Base-by-base conservation (phyloP, 1,284 basidiomycete genomes). In the Tilletia horrida region DNA sequence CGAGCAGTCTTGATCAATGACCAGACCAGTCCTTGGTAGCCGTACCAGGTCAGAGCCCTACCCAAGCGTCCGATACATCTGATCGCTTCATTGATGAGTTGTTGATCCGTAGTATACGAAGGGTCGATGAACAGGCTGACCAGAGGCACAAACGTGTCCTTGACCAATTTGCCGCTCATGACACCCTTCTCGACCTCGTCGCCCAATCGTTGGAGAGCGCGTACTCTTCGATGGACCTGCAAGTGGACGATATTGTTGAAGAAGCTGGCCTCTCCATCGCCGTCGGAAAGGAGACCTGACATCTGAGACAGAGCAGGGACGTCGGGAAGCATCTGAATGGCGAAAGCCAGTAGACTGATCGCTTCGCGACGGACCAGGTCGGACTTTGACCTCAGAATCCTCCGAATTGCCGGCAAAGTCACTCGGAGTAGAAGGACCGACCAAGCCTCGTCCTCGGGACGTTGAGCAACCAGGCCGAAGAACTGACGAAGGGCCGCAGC, bases 201-300 rank as follows among this genome's bases (percentile, higher is more conserved):
- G 0, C 88, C 88, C 14, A 99, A 86, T 40, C 94, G 87, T 35
- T 90, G 88, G 43, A 98, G 85, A 0, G 96, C 95, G 71, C 96
- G 86, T 1, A 89, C 89, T 23, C 95, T 88, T 67, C 95, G 89
- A 82, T 98, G 95, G 3, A 91, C 84, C 83, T 98, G 96, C 64
- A 98, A 88, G 82, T 99, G 96, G 72, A 91, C 88, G 64, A 98
- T 88, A 82, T 99, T 98, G 85, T 90, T 89, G 86, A 99, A 97
- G 84, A 98, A 95, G 81, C 90, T 94, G 31, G 92, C 93, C 82
- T 98, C 96, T 61, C 92, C 90, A 77, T 98, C 95, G 0, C 92
- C 93, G 18, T 86, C 88, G 3, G 91, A 91, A n/a, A 97, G 86
- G 11, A 98, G 84, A 11, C 88, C 86, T 7, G 84, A 86, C 88